Evolutionary conservation across 345 rosid species (phyloP).

Genomic region (Rhizophora mangle): DNA sequence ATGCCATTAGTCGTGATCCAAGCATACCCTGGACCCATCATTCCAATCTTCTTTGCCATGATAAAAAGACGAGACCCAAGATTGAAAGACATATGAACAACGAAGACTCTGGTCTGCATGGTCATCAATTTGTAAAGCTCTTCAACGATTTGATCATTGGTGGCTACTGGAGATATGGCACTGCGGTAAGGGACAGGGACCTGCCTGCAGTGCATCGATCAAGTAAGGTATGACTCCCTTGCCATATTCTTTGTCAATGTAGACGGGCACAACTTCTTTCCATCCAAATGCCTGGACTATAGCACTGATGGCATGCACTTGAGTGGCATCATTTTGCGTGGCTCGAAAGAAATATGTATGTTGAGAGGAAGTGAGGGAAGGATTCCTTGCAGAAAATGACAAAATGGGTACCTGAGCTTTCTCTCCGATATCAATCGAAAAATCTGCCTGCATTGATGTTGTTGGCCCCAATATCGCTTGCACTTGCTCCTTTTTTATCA

Average conservation of each 20-base stretch:
- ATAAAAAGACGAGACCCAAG: no score
- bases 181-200: conserved; percentile 46
- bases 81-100: no score
- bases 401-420: conserved; percentile 49
- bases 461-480: conserved; percentile 55
- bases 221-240: no score
- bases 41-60: no score
- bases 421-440: conserved; percentile 10
- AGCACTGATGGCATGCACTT: conserved; percentile 43
- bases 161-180: conserved; percentile 37
- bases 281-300: conserved; percentile 10
- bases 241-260: no score
- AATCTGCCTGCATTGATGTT: conserved; percentile 41
- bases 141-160: conserved; percentile 35
- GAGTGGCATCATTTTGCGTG: conserved; percentile 38
- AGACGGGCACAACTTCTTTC: no score
- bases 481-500: conserved; percentile 44
- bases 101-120: no score
- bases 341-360: conserved; percentile 43
- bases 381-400: conserved; percentile 39
- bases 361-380: conserved; percentile 23
- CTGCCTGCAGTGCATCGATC: conserved; percentile 25
- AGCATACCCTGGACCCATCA: no score
- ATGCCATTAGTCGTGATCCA: no score
- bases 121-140: conserved; percentile 55